Evolutionary conservation across 2,329 filamentous ascomycete genomes (phyloP).

Genomic region (Tolypocladium capitatum): DNA sequence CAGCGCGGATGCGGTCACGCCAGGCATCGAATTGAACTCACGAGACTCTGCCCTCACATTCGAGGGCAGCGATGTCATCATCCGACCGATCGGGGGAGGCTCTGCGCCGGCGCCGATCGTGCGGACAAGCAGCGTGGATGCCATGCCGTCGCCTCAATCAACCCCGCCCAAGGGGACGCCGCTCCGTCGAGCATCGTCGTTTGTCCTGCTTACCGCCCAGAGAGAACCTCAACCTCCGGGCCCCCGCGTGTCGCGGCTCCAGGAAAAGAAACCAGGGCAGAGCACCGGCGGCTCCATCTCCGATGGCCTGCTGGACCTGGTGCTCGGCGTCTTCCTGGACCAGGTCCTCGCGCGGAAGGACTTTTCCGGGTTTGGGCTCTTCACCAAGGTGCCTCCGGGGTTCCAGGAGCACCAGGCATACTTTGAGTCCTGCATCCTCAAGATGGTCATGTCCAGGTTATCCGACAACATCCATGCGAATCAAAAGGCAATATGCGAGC

Average conservation of each 20-base stretch:
- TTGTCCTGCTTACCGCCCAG: conserved; percentile 71
- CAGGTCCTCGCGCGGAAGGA: conserved; percentile 80
- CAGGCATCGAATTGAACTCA: conserved; percentile 78
- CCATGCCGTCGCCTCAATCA: conserved; percentile 33
- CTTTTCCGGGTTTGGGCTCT: conserved; percentile 76
- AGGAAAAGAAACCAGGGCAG: conserved; percentile 34
- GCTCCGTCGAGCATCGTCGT: conserved; percentile 74
- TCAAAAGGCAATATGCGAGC: conserved; percentile 62
- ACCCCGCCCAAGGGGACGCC: conserved; percentile 42
- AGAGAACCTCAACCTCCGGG: conserved; percentile 44
- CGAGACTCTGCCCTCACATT: conserved; percentile 71
- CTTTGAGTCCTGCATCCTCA: conserved; percentile 82
- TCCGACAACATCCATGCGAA: conserved; percentile 57
- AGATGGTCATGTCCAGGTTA: conserved; percentile 59
- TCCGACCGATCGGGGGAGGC: conserved; percentile 52
- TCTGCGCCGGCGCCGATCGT: conserved; percentile 57
- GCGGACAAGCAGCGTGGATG: conserved; percentile 48
- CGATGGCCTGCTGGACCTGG: conserved; percentile 63
- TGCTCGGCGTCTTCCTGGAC: conserved; percentile 70
- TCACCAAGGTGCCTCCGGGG: conserved; percentile 77
- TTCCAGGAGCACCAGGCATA: conserved; percentile 92
- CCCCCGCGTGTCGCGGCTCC: conserved; percentile 17
- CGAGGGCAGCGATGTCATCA: conserved; percentile 73
- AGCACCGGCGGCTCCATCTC: conserved; percentile 56
- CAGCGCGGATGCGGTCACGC: conserved; percentile 68